Percentiles rank a stretch among this genome's conserved stretches.
phyloP scores from a whole-genome alignment of 176 grass and related monocot species.

The Metroxylon sagu region DNA sequence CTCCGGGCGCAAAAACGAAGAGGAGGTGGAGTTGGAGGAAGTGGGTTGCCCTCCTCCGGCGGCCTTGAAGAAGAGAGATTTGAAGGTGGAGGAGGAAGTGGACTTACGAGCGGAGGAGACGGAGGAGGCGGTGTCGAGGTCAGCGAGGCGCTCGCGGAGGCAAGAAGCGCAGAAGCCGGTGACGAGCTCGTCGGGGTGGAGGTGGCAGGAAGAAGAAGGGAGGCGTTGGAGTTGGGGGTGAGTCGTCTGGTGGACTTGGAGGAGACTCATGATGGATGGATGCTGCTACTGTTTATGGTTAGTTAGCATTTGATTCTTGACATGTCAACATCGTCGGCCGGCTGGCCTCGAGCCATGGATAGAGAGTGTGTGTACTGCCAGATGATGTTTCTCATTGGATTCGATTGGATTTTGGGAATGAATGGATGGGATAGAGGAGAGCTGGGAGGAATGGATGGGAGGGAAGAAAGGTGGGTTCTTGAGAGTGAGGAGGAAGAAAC shows the following conservation, averaged over 20 bases:
- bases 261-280: background rate
- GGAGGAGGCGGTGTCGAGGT: slow-evolving; percentile 55
- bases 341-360: too few relatives aligned
- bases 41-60: slow-evolving; percentile 17
- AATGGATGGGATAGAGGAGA: too few relatives aligned
- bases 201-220: slow-evolving; percentile 55
- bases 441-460: too few relatives aligned
- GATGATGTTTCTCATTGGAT: too few relatives aligned
- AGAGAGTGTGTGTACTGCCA: too few relatives aligned
- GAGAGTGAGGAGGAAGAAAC: too few relatives aligned
- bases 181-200: slow-evolving; percentile 72
- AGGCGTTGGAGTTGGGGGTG: slow-evolving; percentile 36
- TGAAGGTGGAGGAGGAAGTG: slow-evolving; percentile 51
- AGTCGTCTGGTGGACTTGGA: slow-evolving; percentile 2
- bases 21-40: slow-evolving; percentile 11
- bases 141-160: slow-evolving; percentile 78
- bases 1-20: slow-evolving; percentile 25
- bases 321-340: background rate
- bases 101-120: slow-evolving; percentile 54
- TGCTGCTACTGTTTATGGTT: too few relatives aligned
- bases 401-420: too few relatives aligned
- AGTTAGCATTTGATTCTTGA: background rate
- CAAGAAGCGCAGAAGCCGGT: slow-evolving; percentile 88
- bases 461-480: too few relatives aligned
- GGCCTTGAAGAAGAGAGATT: slow-evolving; percentile 57